Conservation (phyloP, 2,329 filamentous ascomycete species). For the Colletotrichum neosansevieriae region DNA sequence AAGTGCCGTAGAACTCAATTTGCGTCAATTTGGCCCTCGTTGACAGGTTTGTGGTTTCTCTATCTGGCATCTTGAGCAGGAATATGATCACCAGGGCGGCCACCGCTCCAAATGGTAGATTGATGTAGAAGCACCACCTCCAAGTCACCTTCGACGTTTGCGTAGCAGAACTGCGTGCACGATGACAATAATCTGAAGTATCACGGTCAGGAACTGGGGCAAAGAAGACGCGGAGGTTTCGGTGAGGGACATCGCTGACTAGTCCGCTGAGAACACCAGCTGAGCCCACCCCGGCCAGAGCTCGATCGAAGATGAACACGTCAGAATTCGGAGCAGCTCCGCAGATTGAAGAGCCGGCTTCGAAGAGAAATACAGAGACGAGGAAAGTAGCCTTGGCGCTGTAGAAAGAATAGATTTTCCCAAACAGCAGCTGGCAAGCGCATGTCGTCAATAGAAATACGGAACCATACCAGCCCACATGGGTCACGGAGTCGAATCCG, state of each 20-base stretch:
- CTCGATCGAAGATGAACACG: conserved; percentile 52
- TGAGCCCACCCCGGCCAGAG: conserved; percentile 51
- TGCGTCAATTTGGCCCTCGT: conserved; percentile 44
- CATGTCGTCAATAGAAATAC: conserved; percentile 45
- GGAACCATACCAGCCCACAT: conserved; percentile 48
- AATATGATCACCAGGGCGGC: conserved; percentile 45
- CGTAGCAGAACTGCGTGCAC: conserved; percentile 51
- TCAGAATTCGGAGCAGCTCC: conserved; percentile 47
- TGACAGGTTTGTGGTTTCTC: conserved; percentile 40
- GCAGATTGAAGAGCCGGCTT: conserved; percentile 49
- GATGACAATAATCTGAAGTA: conserved; percentile 53
- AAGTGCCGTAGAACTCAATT: conserved; percentile 42
- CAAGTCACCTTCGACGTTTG: conserved; percentile 51
- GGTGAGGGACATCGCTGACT: background rate
- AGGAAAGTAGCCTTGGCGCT: conserved; percentile 45
- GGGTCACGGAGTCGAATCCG: conserved; percentile 45
- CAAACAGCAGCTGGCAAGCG: conserved; percentile 46
- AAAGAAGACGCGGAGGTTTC: background rate
- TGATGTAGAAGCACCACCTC: conserved; percentile 54
- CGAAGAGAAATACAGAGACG: conserved; percentile 43
- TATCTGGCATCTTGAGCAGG: conserved; percentile 33
- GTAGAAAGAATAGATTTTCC: conserved; percentile 47
- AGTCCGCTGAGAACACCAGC: conserved; percentile 50
- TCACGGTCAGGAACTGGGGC: background rate
- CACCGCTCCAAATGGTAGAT: conserved; percentile 48